A percentile compares a stretch with the other conserved stretches of the same genome.
These are phyloP conservation scores for Kodamaea hsintzibuensis DNA, from an alignment of 805 yeast species.

Conservation along the genomic window DNA sequence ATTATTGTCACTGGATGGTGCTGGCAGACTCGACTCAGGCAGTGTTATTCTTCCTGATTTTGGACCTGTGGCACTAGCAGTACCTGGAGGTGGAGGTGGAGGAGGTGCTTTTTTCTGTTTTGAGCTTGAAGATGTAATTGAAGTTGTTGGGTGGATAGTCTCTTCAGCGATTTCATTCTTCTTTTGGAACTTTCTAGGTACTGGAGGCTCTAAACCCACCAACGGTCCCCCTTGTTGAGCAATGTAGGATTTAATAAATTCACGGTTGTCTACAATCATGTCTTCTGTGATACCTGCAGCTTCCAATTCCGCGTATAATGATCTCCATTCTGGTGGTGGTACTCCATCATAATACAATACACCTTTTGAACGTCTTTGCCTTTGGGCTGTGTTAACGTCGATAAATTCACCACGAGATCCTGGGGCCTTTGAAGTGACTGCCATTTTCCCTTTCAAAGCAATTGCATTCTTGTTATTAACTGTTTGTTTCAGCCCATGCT, in stretches of 20 bases:
- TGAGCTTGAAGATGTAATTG: conserved; percentile 7
- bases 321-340: conserved; percentile 85
- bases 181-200: conserved; percentile 61
- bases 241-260: conserved; percentile 78
- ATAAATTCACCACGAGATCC: conserved; percentile 70
- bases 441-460: conserved; percentile 58
- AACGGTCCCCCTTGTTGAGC: conserved; percentile 74
- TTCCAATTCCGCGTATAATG: conserved; percentile 69
- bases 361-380: conserved; percentile 58
- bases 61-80: conserved; percentile 5
- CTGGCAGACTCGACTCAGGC: conserved; percentile 10
- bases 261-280: conserved; percentile 84
- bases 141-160: neutral
- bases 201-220: conserved; percentile 82
- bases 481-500: conserved; percentile 86
- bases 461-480: conserved; percentile 84
- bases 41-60: conserved; percentile 13
- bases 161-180: conserved; percentile 15
- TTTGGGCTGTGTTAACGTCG: conserved; percentile 50
- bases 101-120: conserved; percentile 38
- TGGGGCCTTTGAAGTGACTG: conserved; percentile 21
- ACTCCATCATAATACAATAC: conserved; percentile 70
- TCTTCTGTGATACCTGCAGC: conserved; percentile 81
- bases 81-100: conserved; percentile 35
- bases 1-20: neutral